Evolutionary conservation across 108 stramenopile genomes (phyloP).

Genomic region (Cyclotella cryptica): DNA sequence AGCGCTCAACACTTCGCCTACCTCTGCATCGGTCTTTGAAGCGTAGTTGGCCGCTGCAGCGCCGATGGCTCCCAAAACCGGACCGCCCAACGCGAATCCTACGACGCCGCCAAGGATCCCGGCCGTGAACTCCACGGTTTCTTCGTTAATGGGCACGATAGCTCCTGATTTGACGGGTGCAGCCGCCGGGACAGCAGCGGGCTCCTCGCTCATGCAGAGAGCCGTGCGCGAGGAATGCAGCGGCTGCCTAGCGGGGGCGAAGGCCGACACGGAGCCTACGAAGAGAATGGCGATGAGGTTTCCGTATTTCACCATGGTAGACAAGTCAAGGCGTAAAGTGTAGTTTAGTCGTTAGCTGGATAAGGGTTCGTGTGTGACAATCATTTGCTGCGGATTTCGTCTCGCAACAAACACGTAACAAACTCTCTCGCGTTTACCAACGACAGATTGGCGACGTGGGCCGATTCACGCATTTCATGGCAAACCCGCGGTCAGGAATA

Average conservation of each 20-base stretch:
- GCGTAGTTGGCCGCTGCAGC: constrained; percentile 75
- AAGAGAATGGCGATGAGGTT: constrained; percentile 40
- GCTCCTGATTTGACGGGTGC: constrained; percentile 36
- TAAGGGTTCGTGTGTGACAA: neutral
- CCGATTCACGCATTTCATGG: neutral
- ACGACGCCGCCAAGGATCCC: constrained; percentile 81
- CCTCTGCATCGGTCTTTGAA: constrained; percentile 81
- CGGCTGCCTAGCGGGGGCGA: constrained; percentile 26
- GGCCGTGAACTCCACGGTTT: constrained; percentile 92
- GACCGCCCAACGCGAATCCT: constrained; percentile 63
- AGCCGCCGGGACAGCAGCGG: constrained; percentile 29
- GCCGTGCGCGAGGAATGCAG: constrained; percentile 10
- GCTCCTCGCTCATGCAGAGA: constrained; percentile 47
- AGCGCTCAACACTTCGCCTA: constrained; percentile 71
- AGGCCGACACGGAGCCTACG: constrained; percentile 49
- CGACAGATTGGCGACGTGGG: constrained; percentile 9
- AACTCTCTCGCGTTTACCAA: constrained; percentile 5
- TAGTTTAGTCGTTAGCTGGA: no score
- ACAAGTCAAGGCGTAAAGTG: neutral
- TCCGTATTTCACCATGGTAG: constrained; percentile 53
- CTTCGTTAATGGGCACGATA: constrained; percentile 89
- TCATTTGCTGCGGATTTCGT: neutral
- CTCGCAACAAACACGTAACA: neutral
- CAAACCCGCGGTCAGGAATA: neutral
- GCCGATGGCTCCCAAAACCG: constrained; percentile 57